Conservation (phyloP, 768 basidiomycete species). For the Terana coerulea region DNA sequence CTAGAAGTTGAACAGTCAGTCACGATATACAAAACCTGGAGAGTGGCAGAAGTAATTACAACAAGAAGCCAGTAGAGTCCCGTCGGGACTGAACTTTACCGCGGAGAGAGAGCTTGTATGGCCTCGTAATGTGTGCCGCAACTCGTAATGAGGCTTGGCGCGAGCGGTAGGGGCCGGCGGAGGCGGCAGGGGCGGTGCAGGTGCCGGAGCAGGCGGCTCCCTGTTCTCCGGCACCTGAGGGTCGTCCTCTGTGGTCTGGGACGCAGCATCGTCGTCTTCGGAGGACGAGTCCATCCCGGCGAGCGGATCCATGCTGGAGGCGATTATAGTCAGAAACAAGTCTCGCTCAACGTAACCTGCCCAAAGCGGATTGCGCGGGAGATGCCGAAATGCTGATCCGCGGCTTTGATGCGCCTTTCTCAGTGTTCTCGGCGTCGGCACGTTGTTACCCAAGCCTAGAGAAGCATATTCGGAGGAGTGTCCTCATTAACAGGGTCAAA, state of each 20-base stretch:
- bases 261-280: slow-evolving; percentile 61
- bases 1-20: slow-evolving; percentile 33
- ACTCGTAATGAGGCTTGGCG: slow-evolving; percentile 58
- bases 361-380: too few species aligned
- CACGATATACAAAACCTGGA: neutral
- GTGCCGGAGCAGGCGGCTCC: slow-evolving; percentile 35
- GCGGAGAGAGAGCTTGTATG: slow-evolving; percentile 84
- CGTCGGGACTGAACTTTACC: slow-evolving; percentile 90
- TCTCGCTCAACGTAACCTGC: too few species aligned
- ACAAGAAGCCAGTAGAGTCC: slow-evolving; percentile 79
- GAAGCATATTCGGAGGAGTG: too few species aligned
- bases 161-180: slow-evolving; percentile 24
- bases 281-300: slow-evolving; percentile 34
- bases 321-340: too few species aligned
- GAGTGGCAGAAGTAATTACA: slow-evolving; percentile 40
- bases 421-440: too few species aligned
- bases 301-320: slow-evolving; percentile 15
- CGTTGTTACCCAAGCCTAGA: too few species aligned
- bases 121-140: slow-evolving; percentile 64
- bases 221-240: slow-evolving; percentile 68
- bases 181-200: slow-evolving; percentile 32
- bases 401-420: too few species aligned
- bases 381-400: too few species aligned
- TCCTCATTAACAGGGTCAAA: too few species aligned
- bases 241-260: slow-evolving; percentile 84